Percentiles rank a stretch among this genome's conserved stretches.
phyloP scores from a whole-genome alignment of 2,329 filamentous ascomycete genomes.

The Aphanoascus verrucosus region DNA sequence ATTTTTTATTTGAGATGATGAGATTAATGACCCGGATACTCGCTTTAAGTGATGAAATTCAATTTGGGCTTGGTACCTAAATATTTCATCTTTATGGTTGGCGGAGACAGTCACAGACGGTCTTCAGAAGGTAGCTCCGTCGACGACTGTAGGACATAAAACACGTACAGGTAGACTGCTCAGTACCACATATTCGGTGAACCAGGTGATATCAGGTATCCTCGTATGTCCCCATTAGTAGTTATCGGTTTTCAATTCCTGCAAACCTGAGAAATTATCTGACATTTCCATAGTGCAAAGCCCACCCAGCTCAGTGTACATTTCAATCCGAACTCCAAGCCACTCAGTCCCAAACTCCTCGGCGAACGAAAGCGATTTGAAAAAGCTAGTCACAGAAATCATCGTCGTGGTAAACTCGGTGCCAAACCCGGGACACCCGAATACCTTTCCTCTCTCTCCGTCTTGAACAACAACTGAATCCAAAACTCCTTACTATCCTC shows the following conservation, averaged over 20 bases:
- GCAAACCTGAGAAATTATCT: too few species aligned
- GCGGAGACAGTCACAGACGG: too few species aligned
- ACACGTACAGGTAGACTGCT: too few species aligned
- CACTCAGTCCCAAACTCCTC: constrained; percentile 1
- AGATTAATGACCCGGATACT: background rate
- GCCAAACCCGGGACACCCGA: constrained; percentile 56
- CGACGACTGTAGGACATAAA: too few species aligned
- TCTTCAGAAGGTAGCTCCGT: too few species aligned
- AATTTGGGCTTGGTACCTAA: background rate
- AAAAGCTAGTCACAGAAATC: constrained; percentile 8
- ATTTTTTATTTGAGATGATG: background rate
- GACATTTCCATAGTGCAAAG: background rate
- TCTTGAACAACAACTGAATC: constrained; percentile 97
- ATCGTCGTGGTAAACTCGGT: constrained; percentile 32
- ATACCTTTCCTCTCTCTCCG: constrained; percentile 87
- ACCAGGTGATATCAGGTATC: too few species aligned
- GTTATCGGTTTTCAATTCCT: too few species aligned
- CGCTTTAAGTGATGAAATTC: background rate
- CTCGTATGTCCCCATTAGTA: too few species aligned
- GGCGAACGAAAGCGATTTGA: background rate
- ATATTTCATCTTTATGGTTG: too few species aligned
- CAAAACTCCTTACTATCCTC: constrained; percentile 93
- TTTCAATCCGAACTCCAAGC: constrained; percentile 15
- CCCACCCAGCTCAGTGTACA: constrained; percentile 1
- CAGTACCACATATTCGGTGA: too few species aligned